Base-by-base conservation (phyloP, 2,329 filamentous ascomycete species). In the Botrytis aclada region DNA sequence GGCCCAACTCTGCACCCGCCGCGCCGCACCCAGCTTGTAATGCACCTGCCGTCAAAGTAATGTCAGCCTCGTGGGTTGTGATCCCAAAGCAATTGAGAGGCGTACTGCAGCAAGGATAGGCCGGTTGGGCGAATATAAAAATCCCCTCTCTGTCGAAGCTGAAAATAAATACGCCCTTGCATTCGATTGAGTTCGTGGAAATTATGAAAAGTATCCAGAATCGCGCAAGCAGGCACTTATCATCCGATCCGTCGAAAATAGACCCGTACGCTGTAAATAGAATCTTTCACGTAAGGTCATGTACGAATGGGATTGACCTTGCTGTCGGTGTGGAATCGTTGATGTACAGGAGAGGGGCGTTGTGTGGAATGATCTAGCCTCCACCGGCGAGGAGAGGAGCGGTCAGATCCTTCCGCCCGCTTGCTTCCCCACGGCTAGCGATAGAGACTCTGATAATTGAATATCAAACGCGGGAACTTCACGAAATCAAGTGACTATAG, bases 401-500 rank as follows among this genome's bases (percentile, higher is more conserved):
- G 60, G 60, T 71, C 69, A 71, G 43, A 51, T 65, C 67, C 67
- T 69, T 69, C 54, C 37, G 20, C 54, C 66, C 39, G 20, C 47
- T 43, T 32, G 61, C 16, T 43, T 43, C 69, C 45, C 45, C 70
- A 72, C 37, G 62, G 62, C 47, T 60, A 41, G 62, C 39, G 70
- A 39, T 54, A 72, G 20, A n/a, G 20, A 43, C 29, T n/a, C 18
- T 60, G 47, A 60, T 34, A 39, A 20, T 37, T 60, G 64, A 22
- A 39, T 20, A 39, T 43, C 16, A 47, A 67, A 67, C 39, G 47
- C 70, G 39, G 70, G 34, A 60, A 39, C 29, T 72, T 72, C 62
- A 72, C 70, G 70, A n/a, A 47, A 72, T 72, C 51, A 69, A 69
- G 62, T 66, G 70, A 67, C 45, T 14, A 29, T 43, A 32, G n/a